Conservation (phyloP, 2,329 filamentous ascomycete genomes). For the Sarocladiaceae sp. region DNA sequence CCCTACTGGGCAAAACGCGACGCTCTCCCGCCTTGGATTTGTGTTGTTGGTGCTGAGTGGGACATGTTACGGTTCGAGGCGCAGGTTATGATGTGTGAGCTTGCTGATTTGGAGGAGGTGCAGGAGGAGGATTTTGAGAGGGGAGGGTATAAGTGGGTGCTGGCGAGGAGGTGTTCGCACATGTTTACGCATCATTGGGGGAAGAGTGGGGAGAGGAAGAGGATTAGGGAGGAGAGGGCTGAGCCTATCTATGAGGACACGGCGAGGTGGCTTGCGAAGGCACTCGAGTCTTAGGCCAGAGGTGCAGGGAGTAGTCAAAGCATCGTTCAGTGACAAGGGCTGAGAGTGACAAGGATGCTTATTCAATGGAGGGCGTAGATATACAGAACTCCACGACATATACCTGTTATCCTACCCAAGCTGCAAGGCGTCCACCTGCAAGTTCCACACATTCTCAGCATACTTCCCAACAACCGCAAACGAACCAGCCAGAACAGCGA, state of each 20-base stretch:
- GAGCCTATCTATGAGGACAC: conserved; percentile 3
- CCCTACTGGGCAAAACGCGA: conserved; percentile 26
- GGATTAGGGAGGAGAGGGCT: conserved; percentile 4
- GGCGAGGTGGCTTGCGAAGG: conserved; percentile 2
- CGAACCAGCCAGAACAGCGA: conserved; percentile 4
- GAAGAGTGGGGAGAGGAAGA: background rate
- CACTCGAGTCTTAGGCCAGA: too few species aligned
- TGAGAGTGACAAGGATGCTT: too few species aligned
- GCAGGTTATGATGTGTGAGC: conserved; percentile 7
- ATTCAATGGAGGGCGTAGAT: too few species aligned
- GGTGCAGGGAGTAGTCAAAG: too few species aligned
- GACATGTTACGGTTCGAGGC: conserved; percentile 29
- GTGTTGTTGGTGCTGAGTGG: conserved; percentile 32
- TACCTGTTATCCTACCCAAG: background rate
- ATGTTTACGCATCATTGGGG: conserved; percentile 10
- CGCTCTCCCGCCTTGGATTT: conserved; percentile 29
- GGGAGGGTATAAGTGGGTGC: conserved; percentile 9
- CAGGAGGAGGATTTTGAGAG: conserved; percentile 10
- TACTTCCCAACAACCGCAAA: conserved; percentile 10
- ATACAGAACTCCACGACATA: too few species aligned
- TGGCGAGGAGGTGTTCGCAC: conserved; percentile 7
- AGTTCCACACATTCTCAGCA: conserved; percentile 11
- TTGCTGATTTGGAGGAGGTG: conserved; percentile 5
- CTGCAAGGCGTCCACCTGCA: background rate
- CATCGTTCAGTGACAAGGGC: too few species aligned